Base-by-base conservation (phyloP, 1,284 basidiomycete genomes). In the Sanghuangporus baumii region DNA sequence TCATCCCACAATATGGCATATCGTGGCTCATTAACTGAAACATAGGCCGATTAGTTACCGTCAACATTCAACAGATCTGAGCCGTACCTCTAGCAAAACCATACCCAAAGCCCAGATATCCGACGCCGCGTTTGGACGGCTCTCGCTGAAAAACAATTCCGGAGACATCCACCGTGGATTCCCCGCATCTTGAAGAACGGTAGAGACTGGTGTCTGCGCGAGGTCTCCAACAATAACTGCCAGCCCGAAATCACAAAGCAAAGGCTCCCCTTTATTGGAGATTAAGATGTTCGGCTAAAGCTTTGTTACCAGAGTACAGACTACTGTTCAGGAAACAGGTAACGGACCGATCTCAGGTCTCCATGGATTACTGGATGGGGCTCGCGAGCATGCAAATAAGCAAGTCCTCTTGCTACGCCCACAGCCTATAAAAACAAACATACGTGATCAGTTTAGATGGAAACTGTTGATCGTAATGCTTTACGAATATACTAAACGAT, bases 131-230 rank as follows among this genome's bases (percentile, higher is more conserved):
- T 57, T 63, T 7, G 59, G 55, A 6, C 54, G 48, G 7, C 54
- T 40, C 20, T 65, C 58, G 14, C 58, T 57, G n/a, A 63, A 16
- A 20, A 67, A 55, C n/a, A 67, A 59, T 50, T 67, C 66, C 2
- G 66, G 66, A 7, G 66, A 55, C 65, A 67, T 67, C 59, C 65
- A 67, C 16, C 66, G 66, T 12, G 65, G 58, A 43, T 61, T 67
- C 12, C 66, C 65, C 2, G 50, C 54, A n/a, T 50, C 51, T 40
- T 65, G 56, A 9, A 65, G 40, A 11, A 51, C 20, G n/a, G 60
- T 55, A 6, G 64, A 65, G 16, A 65, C 55, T 12, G 64, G 64
- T 47, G 62, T 46, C n/a, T 62, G 51, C 18, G 59, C 55, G 18
- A 67, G 55, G 26, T 62, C 62, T 36, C 66, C 66, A n/a, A 66